Base-by-base conservation (phyloP, 1,284 basidiomycete species). In the Rhodotorula sp. region DNA sequence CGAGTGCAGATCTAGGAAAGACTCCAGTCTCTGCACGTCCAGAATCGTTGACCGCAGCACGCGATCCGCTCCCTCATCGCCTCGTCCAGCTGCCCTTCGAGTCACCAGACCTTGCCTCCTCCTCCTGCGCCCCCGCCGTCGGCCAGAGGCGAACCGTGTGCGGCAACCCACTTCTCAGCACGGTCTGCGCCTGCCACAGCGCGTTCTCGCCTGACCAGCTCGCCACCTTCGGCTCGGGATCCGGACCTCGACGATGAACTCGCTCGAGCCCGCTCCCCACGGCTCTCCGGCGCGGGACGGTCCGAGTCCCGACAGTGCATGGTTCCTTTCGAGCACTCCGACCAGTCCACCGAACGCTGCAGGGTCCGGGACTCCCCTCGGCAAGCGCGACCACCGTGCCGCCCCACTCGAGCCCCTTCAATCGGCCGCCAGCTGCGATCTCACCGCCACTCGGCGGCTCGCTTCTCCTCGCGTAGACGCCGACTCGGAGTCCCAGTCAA, bases 191-290 rank as follows among this genome's bases (percentile, higher is more conserved):
- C 49, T 10, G 2, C 49, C 37, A 42, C 12, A 14, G 10, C 37
- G 37, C 37, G 10, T 42, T 42, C 37, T 42, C 37, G 37, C 37
- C 14, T 12, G 37, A 42, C 37, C 37, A 42, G 37, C 37, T 42
- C 26, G 54, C 18, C 30, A 20, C 18, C 54, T 55, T n/a, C 54
- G 54, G 54, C 54, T 30, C 29, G 29, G 37, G 24, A 22, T 51
- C 49, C 24, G 49, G 22, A 51, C 12, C 8, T 22, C n/a, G 12
- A n/a, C 20, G 49, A 51, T 51, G 49, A 51, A 22, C 22, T n/a
- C 49, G 49, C 49, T 51, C 49, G 49, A 51, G 49, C 49, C 49
- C 49, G n/a, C 49, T 51, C 49, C 49, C 24, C n/a, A n/a, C 49
- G 49, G 22, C n/a, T n/a, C 49, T n/a, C n/a, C 49, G 20, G 3